These are phyloP conservation scores for Pleurozium schreberi DNA, from an alignment of 225 moss, liverwort and hornwort species.

Conservation along the genomic window DNA sequence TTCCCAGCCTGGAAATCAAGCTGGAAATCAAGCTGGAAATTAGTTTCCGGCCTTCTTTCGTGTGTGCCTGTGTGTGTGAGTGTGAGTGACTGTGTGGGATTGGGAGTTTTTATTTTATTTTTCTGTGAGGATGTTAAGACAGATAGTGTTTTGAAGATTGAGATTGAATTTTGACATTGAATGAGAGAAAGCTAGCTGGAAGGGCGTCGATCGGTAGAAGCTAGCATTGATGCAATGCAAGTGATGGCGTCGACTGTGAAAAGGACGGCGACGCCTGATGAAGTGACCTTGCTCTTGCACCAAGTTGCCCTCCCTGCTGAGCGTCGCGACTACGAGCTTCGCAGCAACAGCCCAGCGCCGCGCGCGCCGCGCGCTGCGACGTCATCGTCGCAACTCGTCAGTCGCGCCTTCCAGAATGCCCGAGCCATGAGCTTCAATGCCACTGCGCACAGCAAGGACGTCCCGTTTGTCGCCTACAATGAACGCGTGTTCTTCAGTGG, in stretches of 20 bases:
- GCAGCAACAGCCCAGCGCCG: constrained; percentile 21
- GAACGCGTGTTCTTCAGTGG: constrained; percentile 37
- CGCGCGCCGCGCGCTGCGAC: not conserved
- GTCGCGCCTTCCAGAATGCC: constrained; percentile 34
- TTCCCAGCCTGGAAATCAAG: no score
- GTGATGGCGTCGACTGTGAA: constrained; percentile 15
- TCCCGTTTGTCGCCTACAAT: not conserved
- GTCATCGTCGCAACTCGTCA: constrained; percentile 10
- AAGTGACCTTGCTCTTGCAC: constrained; percentile 23
- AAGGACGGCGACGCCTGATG: constrained; percentile 2
- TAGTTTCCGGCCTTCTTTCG: no score
- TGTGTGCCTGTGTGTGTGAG: no score
- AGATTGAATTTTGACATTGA: no score
- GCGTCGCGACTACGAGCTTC: constrained; percentile 43
- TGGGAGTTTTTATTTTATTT: no score
- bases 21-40: no score
- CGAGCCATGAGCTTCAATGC: constrained; percentile 44
- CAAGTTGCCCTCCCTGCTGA: constrained; percentile 32
- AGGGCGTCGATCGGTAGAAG: no score
- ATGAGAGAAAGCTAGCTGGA: no score
- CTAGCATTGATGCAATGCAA: no score
- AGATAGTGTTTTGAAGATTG: no score
- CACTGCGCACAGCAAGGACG: constrained; percentile 1
- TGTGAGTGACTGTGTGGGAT: no score
- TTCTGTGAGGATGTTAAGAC: no score